Evolutionary conservation across 495 filamentous ascomycete species (phyloP), one percentile per base, ranked within the genome.

Genomic region (Penicillium atrosanguineum): DNA sequence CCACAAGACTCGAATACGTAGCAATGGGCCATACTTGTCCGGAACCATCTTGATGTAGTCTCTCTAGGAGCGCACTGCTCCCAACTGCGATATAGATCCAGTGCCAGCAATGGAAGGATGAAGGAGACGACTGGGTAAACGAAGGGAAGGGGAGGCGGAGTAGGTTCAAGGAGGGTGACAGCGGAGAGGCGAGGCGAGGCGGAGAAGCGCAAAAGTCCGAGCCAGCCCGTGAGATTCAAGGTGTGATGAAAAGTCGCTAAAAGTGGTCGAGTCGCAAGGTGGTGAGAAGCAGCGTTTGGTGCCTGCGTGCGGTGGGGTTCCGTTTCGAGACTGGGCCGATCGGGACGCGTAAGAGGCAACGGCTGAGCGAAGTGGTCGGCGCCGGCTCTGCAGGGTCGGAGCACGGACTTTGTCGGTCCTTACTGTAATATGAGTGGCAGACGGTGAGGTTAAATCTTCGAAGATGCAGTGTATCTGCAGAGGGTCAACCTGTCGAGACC

Each of bases 21-120:
- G 23, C 36, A 29, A 48, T 31, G 42, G 38, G 38, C 18, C 87
- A 60, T 87, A 95, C 90, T 94, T 95, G 68, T 95, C 90, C 74
- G 90, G 87, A 69, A 93, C 55, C 83, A 89, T 91, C 61, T 73
- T 86, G 69, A 71, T 36, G 36, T 25, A 37, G 68, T 62, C 50
- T 53, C 44, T 59, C 48, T 44, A 71, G 75, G 72, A 76, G 73
- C 75, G 61, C 55, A 59, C 44, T 64, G 75, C 73, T 70, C 75
- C 73, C 67, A 56, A 60, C 54, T 44, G 58, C 50, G 53, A 65
- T 67, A 60, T 57, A 58, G 59, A 64, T 72, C 70, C 75, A 76
- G 62, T 69, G 61, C 69, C 58, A 60, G 55, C 57, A 63, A 62
- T 66, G 44, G 46, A 42, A 50, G 49, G 45, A 18, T 19, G 40